phyloP scores from a whole-genome alignment of 2,329 filamentous ascomycete genomes.

The Sporothrix humicola region DNA sequence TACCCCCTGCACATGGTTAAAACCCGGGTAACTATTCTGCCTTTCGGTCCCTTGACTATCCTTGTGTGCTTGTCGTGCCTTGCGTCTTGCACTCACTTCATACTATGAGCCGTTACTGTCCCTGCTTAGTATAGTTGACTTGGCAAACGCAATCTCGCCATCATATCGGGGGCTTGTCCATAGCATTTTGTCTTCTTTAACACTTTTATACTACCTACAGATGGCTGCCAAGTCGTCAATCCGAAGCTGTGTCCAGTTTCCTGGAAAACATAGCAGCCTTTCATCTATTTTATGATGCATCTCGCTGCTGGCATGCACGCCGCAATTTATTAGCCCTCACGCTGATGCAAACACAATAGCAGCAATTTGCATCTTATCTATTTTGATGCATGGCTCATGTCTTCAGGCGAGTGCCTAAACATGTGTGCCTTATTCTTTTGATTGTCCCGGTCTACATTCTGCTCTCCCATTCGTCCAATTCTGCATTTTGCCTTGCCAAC shows the following conservation, averaged over 20 bases:
- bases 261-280: constrained; percentile 30
- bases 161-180: constrained; percentile 28
- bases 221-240: constrained; percentile 21
- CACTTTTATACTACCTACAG: background rate
- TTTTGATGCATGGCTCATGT: background rate
- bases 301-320: background rate
- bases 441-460: constrained; percentile 2
- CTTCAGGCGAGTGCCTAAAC: constrained; percentile 29
- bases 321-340: background rate
- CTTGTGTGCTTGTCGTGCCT: background rate
- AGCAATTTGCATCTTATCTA: background rate
- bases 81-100: background rate
- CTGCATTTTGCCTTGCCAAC: background rate
- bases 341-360: background rate
- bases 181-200: background rate
- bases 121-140: constrained; percentile 3
- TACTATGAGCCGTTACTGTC: background rate
- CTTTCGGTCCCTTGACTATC: background rate
- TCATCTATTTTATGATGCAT: constrained; percentile 17
- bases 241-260: constrained; percentile 33
- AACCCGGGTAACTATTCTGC: constrained; percentile 14
- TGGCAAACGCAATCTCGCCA: constrained; percentile 30
- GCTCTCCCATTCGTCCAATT: background rate
- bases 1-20: background rate
- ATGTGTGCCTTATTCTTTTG: background rate